Evolutionary conservation across 768 basidiomycete species (phyloP).

Genomic region (Porphyrellus cyaneotinctus): DNA sequence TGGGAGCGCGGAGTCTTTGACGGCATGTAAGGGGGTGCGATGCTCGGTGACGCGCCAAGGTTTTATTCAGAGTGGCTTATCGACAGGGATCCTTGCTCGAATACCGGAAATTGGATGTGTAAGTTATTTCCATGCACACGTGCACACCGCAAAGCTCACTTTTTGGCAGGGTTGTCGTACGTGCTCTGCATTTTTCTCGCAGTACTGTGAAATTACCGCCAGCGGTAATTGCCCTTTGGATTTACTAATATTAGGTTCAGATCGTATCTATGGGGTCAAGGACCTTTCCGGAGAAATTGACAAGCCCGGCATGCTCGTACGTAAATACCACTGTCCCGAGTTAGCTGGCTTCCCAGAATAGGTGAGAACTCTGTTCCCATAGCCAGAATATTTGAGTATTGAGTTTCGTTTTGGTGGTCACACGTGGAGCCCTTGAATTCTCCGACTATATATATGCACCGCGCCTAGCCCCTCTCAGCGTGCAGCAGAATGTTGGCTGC

Average conservation of each 20-base stretch:
- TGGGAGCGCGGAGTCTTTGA: constrained; percentile 22
- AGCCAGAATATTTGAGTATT: constrained; percentile 15
- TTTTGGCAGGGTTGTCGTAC: constrained; percentile 11
- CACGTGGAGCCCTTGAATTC: background rate
- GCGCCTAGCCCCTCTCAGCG: background rate
- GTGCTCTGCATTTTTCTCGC: constrained; percentile 23
- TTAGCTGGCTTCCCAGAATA: constrained; percentile 20
- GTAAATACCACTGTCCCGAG: constrained; percentile 22
- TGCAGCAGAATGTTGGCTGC: constrained; percentile 3
- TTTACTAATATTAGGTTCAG: constrained; percentile 27
- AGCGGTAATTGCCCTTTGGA: constrained; percentile 27
- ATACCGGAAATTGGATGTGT: constrained; percentile 24
- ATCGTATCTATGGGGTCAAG: constrained; percentile 21
- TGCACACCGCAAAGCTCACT: constrained; percentile 1
- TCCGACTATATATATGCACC: background rate
- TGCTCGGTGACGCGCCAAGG: constrained; percentile 13
- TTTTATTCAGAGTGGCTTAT: constrained; percentile 10
- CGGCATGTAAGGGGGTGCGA: constrained; percentile 15
- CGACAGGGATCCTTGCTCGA: constrained; percentile 17
- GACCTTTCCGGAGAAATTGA: constrained; percentile 20
- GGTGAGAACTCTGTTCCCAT: constrained; percentile 18
- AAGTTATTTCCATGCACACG: constrained; percentile 13
- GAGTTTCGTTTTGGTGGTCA: constrained; percentile 14
- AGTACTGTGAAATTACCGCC: constrained; percentile 27
- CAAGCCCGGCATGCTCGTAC: constrained; percentile 19